Evolutionary conservation across 495 filamentous ascomycete genomes (phyloP).

Genomic region (Neurospora sp.): DNA sequence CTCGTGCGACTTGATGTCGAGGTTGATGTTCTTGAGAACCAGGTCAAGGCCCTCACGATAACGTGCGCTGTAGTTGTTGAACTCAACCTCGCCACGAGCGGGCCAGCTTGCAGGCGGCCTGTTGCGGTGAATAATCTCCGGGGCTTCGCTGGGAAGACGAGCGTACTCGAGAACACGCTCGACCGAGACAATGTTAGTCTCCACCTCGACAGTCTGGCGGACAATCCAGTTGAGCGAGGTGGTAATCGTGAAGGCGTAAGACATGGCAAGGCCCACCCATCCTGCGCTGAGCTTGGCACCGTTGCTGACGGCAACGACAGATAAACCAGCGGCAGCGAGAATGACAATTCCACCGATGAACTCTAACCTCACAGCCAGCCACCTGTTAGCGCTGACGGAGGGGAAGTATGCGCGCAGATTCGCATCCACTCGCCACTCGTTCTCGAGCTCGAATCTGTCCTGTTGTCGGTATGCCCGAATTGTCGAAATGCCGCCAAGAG

Average conservation of each 20-base stretch:
- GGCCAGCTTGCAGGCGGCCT: conserved; percentile 89
- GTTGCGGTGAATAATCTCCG: conserved; percentile 82
- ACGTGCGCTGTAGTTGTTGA: conserved; percentile 86
- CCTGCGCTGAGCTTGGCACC: conserved; percentile 61
- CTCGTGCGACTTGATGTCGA: conserved; percentile 89
- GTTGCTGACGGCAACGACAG: conserved; percentile 69
- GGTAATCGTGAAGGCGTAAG: conserved; percentile 94
- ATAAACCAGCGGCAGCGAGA: conserved; percentile 70
- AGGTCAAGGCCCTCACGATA: conserved; percentile 84
- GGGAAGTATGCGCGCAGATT: conserved; percentile 95
- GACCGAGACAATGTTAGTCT: conserved; percentile 98
- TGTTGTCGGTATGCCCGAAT: conserved; percentile 94
- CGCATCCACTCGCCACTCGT: conserved; percentile 95
- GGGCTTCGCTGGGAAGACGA: conserved; percentile 84
- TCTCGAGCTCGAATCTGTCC: conserved; percentile 78
- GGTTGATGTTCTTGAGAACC: conserved; percentile 82
- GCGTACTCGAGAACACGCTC: conserved; percentile 97
- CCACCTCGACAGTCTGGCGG: conserved; percentile 95
- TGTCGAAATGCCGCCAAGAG: conserved; percentile 87
- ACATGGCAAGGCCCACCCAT: conserved; percentile 89
- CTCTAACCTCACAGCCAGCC: conserved; percentile 91
- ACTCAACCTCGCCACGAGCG: conserved; percentile 77
- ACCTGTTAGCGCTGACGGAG: conserved; percentile 90
- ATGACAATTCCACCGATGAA: conserved; percentile 96
- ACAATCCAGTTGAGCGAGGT: conserved; percentile 99